These are phyloP conservation scores for Blastobotrys capitulatus DNA, from an alignment of 1,139 yeast species.

Conservation along the genomic window DNA sequence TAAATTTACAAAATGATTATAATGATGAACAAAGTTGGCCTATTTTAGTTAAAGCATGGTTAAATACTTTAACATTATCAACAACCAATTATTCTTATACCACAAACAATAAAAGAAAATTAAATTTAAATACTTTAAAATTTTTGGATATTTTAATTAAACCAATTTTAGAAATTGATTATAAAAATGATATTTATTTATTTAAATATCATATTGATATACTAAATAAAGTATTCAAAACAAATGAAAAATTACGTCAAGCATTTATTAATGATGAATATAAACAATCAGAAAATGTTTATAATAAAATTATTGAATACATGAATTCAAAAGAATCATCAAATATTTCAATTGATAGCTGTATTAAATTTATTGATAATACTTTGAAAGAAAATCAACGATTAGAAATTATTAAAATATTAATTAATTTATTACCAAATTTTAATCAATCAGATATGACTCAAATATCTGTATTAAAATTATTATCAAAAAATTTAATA, in stretches of 20 bases:
- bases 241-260: constrained; percentile 36
- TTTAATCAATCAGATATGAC: constrained; percentile 10
- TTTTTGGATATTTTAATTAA: constrained; percentile 52
- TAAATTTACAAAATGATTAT: constrained; percentile 24
- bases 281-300: background rate
- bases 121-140: constrained; percentile 31
- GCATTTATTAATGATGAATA: constrained; percentile 12
- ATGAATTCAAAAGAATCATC: background rate
- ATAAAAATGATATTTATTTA: constrained; percentile 49
- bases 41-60: constrained; percentile 49
- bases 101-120: no score
- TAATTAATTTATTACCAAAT: constrained; percentile 7
- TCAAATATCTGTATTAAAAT: constrained; percentile 10
- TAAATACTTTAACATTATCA: constrained; percentile 36
- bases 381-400: constrained; percentile 4
- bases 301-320: background rate
- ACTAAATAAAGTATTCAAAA: constrained; percentile 45
- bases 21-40: constrained; percentile 33
- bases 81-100: no score
- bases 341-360: background rate
- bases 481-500: constrained; percentile 9
- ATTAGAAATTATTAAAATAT: background rate
- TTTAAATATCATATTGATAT: constrained; percentile 54
- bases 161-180: constrained; percentile 37
- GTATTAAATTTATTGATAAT: constrained; percentile 5